Base-by-base conservation (phyloP, 441 rosid species). In the Sinapis alba region DNA sequence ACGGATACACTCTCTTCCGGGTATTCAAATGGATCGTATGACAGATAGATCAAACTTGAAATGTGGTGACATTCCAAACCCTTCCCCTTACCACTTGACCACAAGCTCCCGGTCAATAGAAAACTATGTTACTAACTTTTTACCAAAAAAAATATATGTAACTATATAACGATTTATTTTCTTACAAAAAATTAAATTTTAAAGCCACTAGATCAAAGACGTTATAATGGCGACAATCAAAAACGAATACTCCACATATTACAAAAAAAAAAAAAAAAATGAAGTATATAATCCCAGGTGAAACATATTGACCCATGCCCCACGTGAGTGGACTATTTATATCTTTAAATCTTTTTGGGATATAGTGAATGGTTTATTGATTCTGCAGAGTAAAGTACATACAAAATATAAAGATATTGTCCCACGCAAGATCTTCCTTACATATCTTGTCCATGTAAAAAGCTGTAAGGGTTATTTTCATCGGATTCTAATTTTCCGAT, bases 301-400 rank as follows among this genome's bases (percentile, higher is more conserved):
- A 53, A 75, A 75, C 79, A 75, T 68, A 68, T 51, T 68, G 79
- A 75, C 79, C 79, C 68, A 74, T 74, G 66, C 54, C 38, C 59
- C 74, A 75, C 74, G 63, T 75, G 74, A 75, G 36, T 62, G 69
- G 47, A 62, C 78, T 45, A 58, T 74, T 66, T 58, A n/a, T 58
- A 11, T 67, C 67, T 45, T 65, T 58, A 7, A 2, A 34, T 11
- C 0, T 38, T 69, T 60, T 61, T 50, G 58, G 56, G 41, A 24
- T 41, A 50, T 68, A 61, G 58, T 75, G 73, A 68, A 68, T 68
- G 60, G 32, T 20, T 74, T 41, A 41, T 65, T 7, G 65, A 74
- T 66, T n/a, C 69, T 67, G 68, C 63, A 68, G 58, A 38, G 47
- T 68, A 61, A 67, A 68, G 64, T n/a, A 75, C 51, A 23, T 11